phyloP scores from a whole-genome alignment of 441 rosid genomes.

The Populus hybrid region DNA sequence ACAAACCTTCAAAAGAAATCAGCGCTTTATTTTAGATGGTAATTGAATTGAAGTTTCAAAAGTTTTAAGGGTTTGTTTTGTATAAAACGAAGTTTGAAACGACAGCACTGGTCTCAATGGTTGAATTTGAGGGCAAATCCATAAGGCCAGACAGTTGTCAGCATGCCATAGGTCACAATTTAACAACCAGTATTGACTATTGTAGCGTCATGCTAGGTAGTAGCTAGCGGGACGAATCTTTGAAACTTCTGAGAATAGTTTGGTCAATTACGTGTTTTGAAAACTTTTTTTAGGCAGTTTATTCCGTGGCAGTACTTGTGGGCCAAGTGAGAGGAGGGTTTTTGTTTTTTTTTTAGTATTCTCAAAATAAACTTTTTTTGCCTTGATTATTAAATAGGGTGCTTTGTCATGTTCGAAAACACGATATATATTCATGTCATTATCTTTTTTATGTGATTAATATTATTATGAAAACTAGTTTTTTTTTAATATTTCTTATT shows the following conservation, averaged over 20 bases:
- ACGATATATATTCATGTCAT: no score
- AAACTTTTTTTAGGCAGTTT: neutral
- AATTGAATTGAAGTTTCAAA: neutral
- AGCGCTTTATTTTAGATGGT: no score
- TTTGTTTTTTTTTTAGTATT: no score
- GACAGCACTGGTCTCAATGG: neutral
- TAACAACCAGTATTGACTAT: no score
- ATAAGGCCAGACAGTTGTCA: neutral
- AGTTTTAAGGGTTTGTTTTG: neutral
- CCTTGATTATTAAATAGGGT: no score
- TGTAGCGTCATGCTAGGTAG: no score
- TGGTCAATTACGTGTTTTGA: slow-evolving; percentile 11
- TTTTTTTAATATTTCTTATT: no score
- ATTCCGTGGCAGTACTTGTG: neutral
- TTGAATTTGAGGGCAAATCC: neutral
- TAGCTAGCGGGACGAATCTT: neutral
- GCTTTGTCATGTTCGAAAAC: no score
- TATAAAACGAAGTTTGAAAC: neutral
- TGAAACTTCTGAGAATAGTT: slow-evolving; percentile 1
- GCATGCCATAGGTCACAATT: neutral
- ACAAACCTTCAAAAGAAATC: neutral
- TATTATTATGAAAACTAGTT: no score
- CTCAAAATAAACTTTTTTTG: no score
- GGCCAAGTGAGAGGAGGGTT: slow-evolving; percentile 1
- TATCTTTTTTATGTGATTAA: no score